Evolutionary conservation across 805 yeast genomes (phyloP).

Genomic region (Cyberlindnera bimundalis): DNA sequence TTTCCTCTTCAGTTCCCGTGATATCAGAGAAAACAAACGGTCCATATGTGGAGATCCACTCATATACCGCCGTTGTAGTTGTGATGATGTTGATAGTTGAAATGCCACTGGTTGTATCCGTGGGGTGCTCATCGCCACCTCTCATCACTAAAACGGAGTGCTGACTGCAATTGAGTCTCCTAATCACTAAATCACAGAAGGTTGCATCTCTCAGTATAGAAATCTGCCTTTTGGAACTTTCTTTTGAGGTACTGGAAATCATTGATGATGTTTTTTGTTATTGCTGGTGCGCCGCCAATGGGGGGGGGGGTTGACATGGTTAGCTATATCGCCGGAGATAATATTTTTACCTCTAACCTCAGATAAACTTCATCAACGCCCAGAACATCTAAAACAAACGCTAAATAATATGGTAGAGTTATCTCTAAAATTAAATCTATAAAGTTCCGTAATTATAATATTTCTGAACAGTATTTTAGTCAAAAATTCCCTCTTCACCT

Average conservation of each 20-base stretch:
- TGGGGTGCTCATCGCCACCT: not conserved
- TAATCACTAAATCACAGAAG: conserved; percentile 1
- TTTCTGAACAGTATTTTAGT: not conserved
- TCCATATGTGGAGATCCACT: conserved; percentile 11
- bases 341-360: too few relatives aligned
- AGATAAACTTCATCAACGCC: too few relatives aligned
- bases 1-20: not conserved
- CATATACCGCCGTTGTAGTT: not conserved
- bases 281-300: too few relatives aligned
- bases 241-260: not conserved
- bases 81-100: conserved; percentile 2
- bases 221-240: not conserved
- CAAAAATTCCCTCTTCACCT: conserved; percentile 37
- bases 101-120: not conserved
- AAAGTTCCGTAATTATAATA: too few relatives aligned
- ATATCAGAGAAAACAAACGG: conserved; percentile 1
- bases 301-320: too few relatives aligned
- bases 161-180: not conserved
- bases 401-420: too few relatives aligned
- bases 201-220: conserved; percentile 5
- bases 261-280: too few relatives aligned
- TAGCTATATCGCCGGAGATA: too few relatives aligned
- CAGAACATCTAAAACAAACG: too few relatives aligned
- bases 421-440: too few relatives aligned
- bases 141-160: conserved; percentile 1